Evolutionary conservation across 345 rosid genomes (phyloP).

Genomic region (Rhodamnia rubescens): DNA sequence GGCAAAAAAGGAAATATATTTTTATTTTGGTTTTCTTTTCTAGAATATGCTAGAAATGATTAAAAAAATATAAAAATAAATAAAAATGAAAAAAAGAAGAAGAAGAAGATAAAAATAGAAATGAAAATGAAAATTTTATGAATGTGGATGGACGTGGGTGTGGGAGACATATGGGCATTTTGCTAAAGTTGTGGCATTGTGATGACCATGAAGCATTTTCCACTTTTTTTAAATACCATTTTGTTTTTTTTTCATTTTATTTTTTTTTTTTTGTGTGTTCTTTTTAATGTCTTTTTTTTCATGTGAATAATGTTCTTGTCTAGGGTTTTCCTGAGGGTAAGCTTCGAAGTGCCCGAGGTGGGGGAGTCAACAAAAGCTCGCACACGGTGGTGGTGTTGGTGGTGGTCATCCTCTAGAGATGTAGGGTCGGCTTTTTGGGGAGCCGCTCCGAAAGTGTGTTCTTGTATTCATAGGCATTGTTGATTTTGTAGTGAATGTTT

Average conservation of each 20-base stretch:
- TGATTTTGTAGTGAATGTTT: background rate
- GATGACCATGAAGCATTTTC: background rate
- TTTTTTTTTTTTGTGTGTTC: background rate
- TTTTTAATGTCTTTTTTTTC: too few species aligned
- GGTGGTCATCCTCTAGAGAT: background rate
- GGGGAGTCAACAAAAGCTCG: background rate
- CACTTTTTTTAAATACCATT: too few species aligned
- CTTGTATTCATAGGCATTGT: background rate
- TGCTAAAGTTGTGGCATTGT: background rate
- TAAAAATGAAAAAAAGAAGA: too few species aligned
- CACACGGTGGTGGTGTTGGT: background rate
- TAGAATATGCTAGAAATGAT: background rate
- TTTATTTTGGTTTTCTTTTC: background rate
- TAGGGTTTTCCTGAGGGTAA: background rate
- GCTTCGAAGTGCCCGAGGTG: background rate
- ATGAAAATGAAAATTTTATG: background rate
- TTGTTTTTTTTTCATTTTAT: background rate
- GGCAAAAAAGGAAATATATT: rapidly evolving
- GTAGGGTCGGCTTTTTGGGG: background rate
- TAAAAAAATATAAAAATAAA: background rate
- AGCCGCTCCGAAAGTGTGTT: background rate
- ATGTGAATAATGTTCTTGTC: background rate
- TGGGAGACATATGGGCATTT: background rate
- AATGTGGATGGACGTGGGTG: background rate
- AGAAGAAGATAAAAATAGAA: too few species aligned